These are phyloP conservation scores for Acmispon strigosus DNA, from an alignment of 306 rosid genomes.

Conservation along the genomic window DNA sequence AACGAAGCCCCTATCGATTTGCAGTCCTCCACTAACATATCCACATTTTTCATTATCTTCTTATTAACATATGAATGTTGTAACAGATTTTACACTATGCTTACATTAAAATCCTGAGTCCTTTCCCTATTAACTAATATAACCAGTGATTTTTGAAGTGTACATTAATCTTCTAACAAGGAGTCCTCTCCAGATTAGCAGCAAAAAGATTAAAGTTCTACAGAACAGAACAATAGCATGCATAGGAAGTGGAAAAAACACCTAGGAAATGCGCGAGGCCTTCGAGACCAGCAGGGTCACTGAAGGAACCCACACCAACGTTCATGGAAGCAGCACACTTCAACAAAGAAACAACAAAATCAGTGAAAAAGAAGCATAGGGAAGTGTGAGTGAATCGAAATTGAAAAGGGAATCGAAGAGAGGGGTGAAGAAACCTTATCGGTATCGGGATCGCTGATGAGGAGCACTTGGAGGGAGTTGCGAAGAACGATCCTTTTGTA, in stretches of 20 bases:
- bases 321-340: slow-evolving; percentile 97
- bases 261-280: slow-evolving; percentile 99
- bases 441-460: slow-evolving; percentile 80
- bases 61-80: not conserved
- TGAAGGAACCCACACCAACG: slow-evolving; percentile 78
- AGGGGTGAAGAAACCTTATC: slow-evolving; percentile 54
- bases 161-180: not conserved
- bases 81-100: not conserved
- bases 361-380: not conserved
- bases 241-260: not conserved
- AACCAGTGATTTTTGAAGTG: not conserved
- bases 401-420: not conserved
- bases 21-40: no score
- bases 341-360: not conserved
- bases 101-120: not conserved
- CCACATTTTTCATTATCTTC: not conserved
- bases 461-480: slow-evolving; percentile 71
- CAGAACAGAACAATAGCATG: not conserved
- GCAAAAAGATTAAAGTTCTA: not conserved
- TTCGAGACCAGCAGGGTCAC: slow-evolving; percentile 81
- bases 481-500: slow-evolving; percentile 67
- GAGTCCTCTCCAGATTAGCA: not conserved
- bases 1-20: no score
- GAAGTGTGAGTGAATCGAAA: not conserved
- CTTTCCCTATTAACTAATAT: not conserved